Evolutionary conservation across 2,329 filamentous ascomycete species (phyloP), one percentile per base, ranked within the genome.

Genomic region (Phyllosticta citriasiana): DNA sequence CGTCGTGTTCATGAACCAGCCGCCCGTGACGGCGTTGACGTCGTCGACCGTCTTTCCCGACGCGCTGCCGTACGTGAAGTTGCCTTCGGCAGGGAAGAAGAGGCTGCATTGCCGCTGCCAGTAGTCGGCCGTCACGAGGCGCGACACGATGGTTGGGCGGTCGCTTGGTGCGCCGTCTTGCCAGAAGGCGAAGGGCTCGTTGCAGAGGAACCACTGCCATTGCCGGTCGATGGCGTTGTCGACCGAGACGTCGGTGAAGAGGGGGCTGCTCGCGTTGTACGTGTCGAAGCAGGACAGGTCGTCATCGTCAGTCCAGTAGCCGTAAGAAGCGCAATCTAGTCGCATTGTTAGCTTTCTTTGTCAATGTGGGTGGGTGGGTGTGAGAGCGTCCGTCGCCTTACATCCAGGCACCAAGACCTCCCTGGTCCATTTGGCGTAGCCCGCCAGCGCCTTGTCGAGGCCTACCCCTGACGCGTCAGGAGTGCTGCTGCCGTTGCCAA

Each of bases 191-290:
- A 83, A 79, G n/a, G 84, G 83, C 68, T 86, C 82, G 67, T 86
- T 86, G 75, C 84, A 86, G 1, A 79, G 75, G 71, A 85, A 78
- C 83, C 84, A 87, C 7, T 75, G 69, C 83, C 82, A 87, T 63
- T 84, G 81, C 0, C 82, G 72, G 64, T 81, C 76, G 35, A 73
- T 66, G 0, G 66, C 59, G 67, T 85, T 85, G 56, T 64, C 65
- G 4, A 80, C 72, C 1, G 71, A 73, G 19, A 67, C 71, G 67
- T 86, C 81, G 3, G 78, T 80, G 70, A 75, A 86, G 2, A 81
- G 64, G 0, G 78, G 74, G 63, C 74, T 82, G 22, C 72, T 74
- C 6, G 73, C 64, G 65, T 85, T 79, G 69, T 83, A 78, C 1
- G 77, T 80, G 68, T 84, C 73, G 62, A 79, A 79, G 68, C 83